Base-by-base conservation (phyloP, 805 yeast species). In the Schizosaccharomyces japonicus region DNA sequence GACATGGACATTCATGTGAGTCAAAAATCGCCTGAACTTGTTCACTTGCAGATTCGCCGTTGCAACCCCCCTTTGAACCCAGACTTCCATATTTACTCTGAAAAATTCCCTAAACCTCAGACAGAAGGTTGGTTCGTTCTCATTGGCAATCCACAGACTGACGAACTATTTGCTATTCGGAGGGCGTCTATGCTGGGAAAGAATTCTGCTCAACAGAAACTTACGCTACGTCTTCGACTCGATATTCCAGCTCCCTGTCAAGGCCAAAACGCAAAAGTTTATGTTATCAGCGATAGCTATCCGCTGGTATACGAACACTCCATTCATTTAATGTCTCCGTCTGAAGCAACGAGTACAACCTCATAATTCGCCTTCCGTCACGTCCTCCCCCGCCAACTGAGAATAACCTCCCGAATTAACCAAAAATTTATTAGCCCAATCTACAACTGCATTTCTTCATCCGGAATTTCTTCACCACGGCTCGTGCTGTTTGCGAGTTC, bases 101-200 rank as follows among this genome's bases (percentile, higher is more conserved):
- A 92, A 2, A 73, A 72, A 54, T 90, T 81, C 63, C 93, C 94
- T 42, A 87, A 90, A 60, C 66, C 76, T 2, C 98, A 90, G 61
- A 77, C 83, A 56, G 96, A 90, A 58, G 75, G 92, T 0, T 90
- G 98, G 96, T 82, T 87, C 59, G 70, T 76, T 7, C 71, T 87
- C 45, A 54, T 76, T 7, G 64, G 71, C 51, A 73, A 75, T 51
- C 30, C 44, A 15, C 21, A 48, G 11, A 64, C 60, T 2, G 69
- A 69, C 42, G 80, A 76, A 55, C 58, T 87, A 26, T 60, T 42
- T 17, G 46, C 46, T n/a, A 42, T 42, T 26, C 46, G 33, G 15
- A 28, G 46, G n/a, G 46, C 17, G 4, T 36, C 42, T 5, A 19
- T 36, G 25, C 13, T 27, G 17, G 42, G 42, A 23, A 21, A 27